Evolutionary conservation across 495 filamentous ascomycete species (phyloP).

Genomic region (Aspergillus olivimuriae): DNA sequence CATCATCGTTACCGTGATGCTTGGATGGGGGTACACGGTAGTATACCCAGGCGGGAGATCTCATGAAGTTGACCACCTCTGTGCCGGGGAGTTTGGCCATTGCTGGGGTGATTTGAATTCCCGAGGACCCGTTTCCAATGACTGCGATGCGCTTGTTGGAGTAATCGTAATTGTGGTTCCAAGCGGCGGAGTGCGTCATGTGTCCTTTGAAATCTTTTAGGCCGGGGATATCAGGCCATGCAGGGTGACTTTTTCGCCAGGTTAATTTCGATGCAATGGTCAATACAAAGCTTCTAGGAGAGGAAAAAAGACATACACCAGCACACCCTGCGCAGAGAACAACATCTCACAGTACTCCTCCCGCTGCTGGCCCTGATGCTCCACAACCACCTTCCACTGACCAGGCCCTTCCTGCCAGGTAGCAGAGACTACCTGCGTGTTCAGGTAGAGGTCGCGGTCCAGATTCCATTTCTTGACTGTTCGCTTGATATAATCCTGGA

Average conservation of each 20-base stretch:
- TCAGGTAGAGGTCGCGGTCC: conserved; percentile 38
- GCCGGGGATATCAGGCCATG: conserved; percentile 44
- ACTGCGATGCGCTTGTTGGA: conserved; percentile 43
- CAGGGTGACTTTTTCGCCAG: conserved; percentile 33
- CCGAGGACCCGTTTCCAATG: conserved; percentile 43
- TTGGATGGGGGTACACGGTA: conserved; percentile 19
- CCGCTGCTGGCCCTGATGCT: conserved; percentile 13
- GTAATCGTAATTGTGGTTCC: conserved; percentile 38
- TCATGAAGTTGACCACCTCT: conserved; percentile 21
- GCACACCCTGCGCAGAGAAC: conserved; percentile 20
- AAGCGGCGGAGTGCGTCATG: conserved; percentile 45
- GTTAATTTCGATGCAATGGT: too few species aligned
- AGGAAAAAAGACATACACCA: conserved; percentile 13
- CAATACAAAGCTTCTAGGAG: too few species aligned
- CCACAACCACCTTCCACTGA: conserved; percentile 23
- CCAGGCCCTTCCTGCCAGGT: conserved; percentile 42
- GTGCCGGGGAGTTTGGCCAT: conserved; percentile 30
- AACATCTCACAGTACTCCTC: conserved; percentile 45
- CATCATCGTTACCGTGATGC: conserved; percentile 21
- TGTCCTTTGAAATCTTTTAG: conserved; percentile 42
- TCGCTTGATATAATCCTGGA: conserved; percentile 49
- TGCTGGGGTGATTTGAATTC: conserved; percentile 50
- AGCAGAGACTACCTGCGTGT: conserved; percentile 34
- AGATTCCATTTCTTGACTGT: conserved; percentile 49
- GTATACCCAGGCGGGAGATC: conserved; percentile 26